Conservation (phyloP, 1,284 basidiomycete species). For the Moesziomyces globuligerus region DNA sequence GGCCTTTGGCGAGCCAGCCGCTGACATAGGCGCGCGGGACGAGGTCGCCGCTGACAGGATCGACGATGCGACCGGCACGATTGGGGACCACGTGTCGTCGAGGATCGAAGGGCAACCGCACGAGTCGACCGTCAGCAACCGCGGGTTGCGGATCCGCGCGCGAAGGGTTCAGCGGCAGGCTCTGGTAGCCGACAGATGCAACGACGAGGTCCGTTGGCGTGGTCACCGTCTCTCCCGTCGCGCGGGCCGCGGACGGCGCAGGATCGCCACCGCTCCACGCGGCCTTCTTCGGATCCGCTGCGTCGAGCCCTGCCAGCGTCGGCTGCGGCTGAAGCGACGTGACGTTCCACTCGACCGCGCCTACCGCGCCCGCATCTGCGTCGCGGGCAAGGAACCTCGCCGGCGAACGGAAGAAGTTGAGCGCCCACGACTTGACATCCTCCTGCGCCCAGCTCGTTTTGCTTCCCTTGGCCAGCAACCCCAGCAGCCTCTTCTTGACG, state of each 20-base stretch:
- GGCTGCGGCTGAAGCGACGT: conserved; percentile 29
- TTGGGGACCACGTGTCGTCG: conserved; percentile 36
- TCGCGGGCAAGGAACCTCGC: conserved; percentile 39
- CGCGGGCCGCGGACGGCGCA: conserved; percentile 3
- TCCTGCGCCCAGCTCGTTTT: conserved; percentile 65
- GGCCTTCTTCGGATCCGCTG: conserved; percentile 28
- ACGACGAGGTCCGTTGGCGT: conserved; percentile 81
- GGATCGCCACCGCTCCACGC: conserved; percentile 21
- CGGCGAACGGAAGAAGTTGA: conserved; percentile 60
- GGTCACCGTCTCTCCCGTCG: conserved; percentile 73
- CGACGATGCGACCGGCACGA: conserved; percentile 66
- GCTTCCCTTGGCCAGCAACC: conserved; percentile 78
- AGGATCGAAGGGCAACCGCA: conserved; percentile 33
- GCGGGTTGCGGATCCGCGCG: background rate
- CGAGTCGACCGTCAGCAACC: conserved; percentile 8
- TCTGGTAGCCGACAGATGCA: conserved; percentile 86
- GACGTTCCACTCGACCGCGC: conserved; percentile 51
- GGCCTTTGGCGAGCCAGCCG: conserved; percentile 93
- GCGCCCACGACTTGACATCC: conserved; percentile 50
- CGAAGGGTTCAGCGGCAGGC: conserved; percentile 71
- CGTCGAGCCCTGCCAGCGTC: conserved; percentile 23
- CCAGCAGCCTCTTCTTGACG: conserved; percentile 71
- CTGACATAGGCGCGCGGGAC: conserved; percentile 83
- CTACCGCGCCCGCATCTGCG: conserved; percentile 5
- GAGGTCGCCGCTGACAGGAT: conserved; percentile 15